Evolutionary conservation across 2,329 filamentous ascomycete genomes (phyloP), one percentile per base, ranked within the genome.

Genomic region (Aspergillus costaricaensis): DNA sequence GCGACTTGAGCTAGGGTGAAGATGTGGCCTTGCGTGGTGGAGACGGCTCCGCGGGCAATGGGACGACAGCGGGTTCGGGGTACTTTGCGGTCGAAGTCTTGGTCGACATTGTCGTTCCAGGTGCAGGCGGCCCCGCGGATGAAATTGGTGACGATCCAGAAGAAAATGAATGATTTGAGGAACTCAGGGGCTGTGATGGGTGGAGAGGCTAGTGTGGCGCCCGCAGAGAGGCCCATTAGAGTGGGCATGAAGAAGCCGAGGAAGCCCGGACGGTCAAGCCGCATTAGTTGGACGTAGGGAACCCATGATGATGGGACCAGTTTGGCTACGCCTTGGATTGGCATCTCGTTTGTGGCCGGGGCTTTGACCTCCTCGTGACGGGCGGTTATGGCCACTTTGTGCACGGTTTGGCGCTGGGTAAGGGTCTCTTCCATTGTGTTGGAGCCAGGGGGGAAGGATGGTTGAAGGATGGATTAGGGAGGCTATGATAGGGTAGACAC

Each of bases 31-130:
- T 87, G 81, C 67, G 86, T 83, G 0, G 91, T 90, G 2, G 86
- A 88, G 54, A 96, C 80, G 55, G 92, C 92, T 36, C 90, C 85
- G 12, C 92, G 86, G 1, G 92, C 91, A 62, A 96, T 90, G 3
- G 92, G 92, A 15, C 92, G 88, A 32, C 91, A 81, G 14, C 88
- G 85, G 5, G 91, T 96, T 51, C 92, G 85, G 1, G 84, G 78
- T 14, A 96, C 92, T 64, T 92, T 85, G 6, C 90, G 88, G 75
- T 96, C 92, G 15, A 96, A 87, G 68, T 95, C 90, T 57, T 91
- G 86, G 76, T 96, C 92, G 90, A 91, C 93, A 54, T 96, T 86
- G 73, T 96, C 92, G 73, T 96, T 96, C 78, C 96, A 92, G 17
- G 90, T 90, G 76, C 92, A 96, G 55, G 91, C 91, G 19, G 91